A percentile compares a stretch with the other conserved stretches of the same genome.
phyloP scores from a whole-genome alignment of 495 filamentous ascomycete species.

The Cairneyella variabilis region DNA sequence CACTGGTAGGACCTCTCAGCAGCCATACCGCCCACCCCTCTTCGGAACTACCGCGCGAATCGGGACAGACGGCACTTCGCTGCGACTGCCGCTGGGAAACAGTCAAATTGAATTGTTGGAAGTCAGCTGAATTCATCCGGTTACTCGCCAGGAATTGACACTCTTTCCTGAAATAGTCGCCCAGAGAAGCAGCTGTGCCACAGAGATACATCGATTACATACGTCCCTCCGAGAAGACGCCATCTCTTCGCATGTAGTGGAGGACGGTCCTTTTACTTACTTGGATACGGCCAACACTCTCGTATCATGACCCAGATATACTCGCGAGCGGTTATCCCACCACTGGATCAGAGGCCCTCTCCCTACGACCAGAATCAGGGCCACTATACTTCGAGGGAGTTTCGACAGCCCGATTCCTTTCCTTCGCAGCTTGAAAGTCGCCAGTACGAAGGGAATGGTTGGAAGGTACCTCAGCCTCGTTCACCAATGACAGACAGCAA shows the following conservation, averaged over 20 bases:
- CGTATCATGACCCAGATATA: constrained; percentile 29
- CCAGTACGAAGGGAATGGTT: constrained; percentile 7
- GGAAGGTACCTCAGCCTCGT: constrained; percentile 15
- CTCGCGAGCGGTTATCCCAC: constrained; percentile 13
- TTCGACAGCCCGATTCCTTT: neutral
- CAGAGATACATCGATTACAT: constrained; percentile 18
- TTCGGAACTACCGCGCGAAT: constrained; percentile 17
- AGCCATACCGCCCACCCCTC: constrained; percentile 10
- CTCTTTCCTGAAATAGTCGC: constrained; percentile 17
- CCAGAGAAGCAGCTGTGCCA: constrained; percentile 19
- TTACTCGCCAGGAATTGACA: constrained; percentile 4
- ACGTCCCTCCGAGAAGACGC: constrained; percentile 10
- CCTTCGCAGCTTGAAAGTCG: neutral
- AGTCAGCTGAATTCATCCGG: constrained; percentile 22
- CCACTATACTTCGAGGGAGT: constrained; percentile 3
- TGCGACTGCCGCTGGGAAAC: constrained; percentile 22
- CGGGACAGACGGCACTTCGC: constrained; percentile 23
- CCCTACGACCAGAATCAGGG: constrained; percentile 10
- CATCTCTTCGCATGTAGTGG: constrained; percentile 9
- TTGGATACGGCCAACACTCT: constrained; percentile 1
- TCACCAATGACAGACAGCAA: constrained; percentile 19
- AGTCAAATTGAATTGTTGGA: constrained; percentile 10
- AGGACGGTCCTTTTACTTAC: neutral
- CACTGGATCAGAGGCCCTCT: constrained; percentile 16
- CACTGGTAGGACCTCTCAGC: constrained; percentile 3